Evolutionary conservation across 768 basidiomycete species (phyloP).

Genomic region (Lactarius trivialis): DNA sequence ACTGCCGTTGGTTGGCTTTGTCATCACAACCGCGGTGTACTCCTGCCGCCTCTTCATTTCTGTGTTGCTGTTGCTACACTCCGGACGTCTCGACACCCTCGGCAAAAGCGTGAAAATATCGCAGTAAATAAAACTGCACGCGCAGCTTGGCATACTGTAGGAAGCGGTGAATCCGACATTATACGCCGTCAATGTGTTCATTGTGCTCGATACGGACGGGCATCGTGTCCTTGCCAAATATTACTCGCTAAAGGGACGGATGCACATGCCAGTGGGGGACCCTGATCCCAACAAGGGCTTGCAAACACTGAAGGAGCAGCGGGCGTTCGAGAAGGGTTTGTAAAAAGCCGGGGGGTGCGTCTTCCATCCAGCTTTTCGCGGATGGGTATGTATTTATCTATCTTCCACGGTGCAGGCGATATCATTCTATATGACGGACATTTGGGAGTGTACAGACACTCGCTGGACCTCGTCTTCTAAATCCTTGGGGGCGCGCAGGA

Average conservation of each 20-base stretch:
- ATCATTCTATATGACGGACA: constrained; percentile 88
- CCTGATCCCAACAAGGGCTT: constrained; percentile 48
- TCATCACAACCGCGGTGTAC: too few species aligned
- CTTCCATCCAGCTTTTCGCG: background rate
- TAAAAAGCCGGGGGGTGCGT: constrained; percentile 87
- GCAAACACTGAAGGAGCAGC: constrained; percentile 81
- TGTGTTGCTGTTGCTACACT: background rate
- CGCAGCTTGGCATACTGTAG: background rate
- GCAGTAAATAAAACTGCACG: background rate
- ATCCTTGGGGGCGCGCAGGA: constrained; percentile 80
- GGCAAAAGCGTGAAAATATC: background rate
- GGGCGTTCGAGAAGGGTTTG: constrained; percentile 90
- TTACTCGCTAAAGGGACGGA: constrained; percentile 65
- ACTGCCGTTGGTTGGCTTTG: too few species aligned
- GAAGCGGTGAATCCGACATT: constrained; percentile 68
- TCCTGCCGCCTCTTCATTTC: background rate
- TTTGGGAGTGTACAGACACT: constrained; percentile 90
- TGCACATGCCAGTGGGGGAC: constrained; percentile 40
- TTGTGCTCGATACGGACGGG: constrained; percentile 94
- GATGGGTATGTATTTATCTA: background rate
- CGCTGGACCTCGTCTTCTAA: constrained; percentile 93
- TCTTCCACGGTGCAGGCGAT: constrained; percentile 57
- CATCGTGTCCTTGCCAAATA: constrained; percentile 95
- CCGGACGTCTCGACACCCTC: background rate
- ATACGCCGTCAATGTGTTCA: constrained; percentile 79